phyloP scores from a whole-genome alignment of 805 yeast species.

The Lipomyces spencermartinsiae region DNA sequence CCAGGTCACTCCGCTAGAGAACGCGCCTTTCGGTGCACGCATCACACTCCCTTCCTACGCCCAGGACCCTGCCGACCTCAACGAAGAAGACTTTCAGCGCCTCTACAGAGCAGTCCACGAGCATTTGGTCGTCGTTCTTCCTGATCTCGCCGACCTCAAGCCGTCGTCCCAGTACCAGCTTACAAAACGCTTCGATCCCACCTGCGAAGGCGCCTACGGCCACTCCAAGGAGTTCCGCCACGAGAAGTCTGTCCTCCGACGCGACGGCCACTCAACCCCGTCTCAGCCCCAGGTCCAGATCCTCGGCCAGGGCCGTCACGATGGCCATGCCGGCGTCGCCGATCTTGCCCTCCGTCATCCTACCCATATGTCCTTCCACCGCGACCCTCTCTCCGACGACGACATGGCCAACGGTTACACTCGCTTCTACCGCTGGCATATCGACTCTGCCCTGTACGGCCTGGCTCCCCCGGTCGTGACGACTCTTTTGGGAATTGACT shows the following conservation, averaged over 20 bases:
- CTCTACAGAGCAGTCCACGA: slow-evolving; percentile 70
- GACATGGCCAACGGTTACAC: slow-evolving; percentile 69
- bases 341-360: slow-evolving; percentile 76
- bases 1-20: slow-evolving; percentile 54
- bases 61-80: slow-evolving; percentile 73
- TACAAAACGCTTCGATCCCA: slow-evolving; percentile 80
- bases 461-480: slow-evolving; percentile 87
- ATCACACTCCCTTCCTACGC: slow-evolving; percentile 69
- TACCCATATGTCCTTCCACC: slow-evolving; percentile 81
- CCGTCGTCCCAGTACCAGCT: slow-evolving; percentile 79
- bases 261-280: slow-evolving; percentile 82
- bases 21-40: slow-evolving; percentile 71
- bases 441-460: slow-evolving; percentile 86
- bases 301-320: slow-evolving; percentile 75
- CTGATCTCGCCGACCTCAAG: slow-evolving; percentile 67
- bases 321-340: slow-evolving; percentile 64
- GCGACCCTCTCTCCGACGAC: slow-evolving; percentile 64
- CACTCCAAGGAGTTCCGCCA: slow-evolving; percentile 82
- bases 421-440: slow-evolving; percentile 91
- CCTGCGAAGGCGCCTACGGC: slow-evolving; percentile 74
- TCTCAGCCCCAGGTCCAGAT: slow-evolving; percentile 88
- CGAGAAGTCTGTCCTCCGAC: slow-evolving; percentile 68
- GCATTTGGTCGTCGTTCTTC: slow-evolving; percentile 75
- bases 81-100: slow-evolving; percentile 66
- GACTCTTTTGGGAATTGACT: slow-evolving; percentile 80